phyloP scores from a whole-genome alignment of 257 asterid species.

The Echium plantagineum region DNA sequence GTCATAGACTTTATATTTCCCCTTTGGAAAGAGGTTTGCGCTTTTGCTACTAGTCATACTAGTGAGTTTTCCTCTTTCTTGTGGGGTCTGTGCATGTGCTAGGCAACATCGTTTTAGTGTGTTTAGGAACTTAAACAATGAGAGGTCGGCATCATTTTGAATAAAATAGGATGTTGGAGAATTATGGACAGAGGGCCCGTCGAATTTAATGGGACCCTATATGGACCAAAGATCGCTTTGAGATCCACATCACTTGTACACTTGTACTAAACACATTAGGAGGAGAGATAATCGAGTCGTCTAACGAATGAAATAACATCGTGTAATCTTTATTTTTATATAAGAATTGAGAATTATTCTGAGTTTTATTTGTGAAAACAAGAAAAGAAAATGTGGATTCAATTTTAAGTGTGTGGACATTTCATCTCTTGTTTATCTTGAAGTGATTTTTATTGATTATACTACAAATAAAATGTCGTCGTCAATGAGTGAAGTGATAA shows the following conservation, averaged over 20 bases:
- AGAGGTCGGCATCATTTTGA: too few species aligned
- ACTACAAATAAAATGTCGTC: too few species aligned
- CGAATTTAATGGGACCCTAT: conserved; percentile 39
- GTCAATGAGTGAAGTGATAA: too few species aligned
- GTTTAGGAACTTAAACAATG: too few species aligned
- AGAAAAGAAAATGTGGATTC: conserved; percentile 12
- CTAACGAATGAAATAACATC: too few species aligned
- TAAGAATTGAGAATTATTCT: too few species aligned
- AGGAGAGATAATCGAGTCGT: neutral
- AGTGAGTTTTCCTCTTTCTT: neutral
- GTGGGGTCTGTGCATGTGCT: conserved; percentile 64
- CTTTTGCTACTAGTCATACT: neutral
- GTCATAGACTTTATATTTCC: neutral
- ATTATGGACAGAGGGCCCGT: conserved; percentile 54
- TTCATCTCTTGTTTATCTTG: too few species aligned
- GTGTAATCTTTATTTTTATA: too few species aligned
- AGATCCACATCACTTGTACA: conserved; percentile 17
- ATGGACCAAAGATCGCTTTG: conserved; percentile 40
- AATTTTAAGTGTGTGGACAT: neutral
- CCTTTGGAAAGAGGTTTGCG: neutral
- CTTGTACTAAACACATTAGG: conserved; percentile 1
- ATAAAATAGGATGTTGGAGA: conserved; percentile 41
- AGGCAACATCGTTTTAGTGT: conserved; percentile 32
- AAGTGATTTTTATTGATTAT: too few species aligned
- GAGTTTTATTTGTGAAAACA: too few species aligned